Conservation (phyloP, 2,329 filamentous ascomycete species). For the Fusarium sp. region DNA sequence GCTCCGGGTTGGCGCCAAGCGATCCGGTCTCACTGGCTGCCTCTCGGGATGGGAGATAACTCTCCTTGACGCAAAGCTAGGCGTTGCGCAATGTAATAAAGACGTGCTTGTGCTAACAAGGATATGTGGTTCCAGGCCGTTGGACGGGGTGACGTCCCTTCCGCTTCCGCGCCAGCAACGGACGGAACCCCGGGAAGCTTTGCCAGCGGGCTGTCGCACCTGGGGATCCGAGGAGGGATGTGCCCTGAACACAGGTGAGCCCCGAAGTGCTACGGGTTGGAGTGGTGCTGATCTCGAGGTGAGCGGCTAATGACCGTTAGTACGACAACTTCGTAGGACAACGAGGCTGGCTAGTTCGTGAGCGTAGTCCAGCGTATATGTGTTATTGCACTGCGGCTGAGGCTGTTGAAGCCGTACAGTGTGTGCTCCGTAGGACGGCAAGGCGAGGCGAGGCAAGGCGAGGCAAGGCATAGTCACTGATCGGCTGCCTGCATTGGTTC, state of each 20-base stretch:
- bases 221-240: conserved; percentile 6
- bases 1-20: background rate
- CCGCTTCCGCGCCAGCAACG: conserved; percentile 8
- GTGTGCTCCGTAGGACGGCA: background rate
- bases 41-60: background rate
- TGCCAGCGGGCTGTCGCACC: conserved; percentile 1
- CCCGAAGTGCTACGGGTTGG: background rate
- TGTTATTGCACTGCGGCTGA: background rate
- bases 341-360: background rate
- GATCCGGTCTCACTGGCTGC: background rate
- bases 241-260: background rate
- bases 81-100: conserved; percentile 4
- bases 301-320: background rate
- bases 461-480: background rate
- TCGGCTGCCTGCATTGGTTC: conserved; percentile 6
- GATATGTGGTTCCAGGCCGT: conserved; percentile 2
- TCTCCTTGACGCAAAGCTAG: background rate
- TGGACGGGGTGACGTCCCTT: conserved; percentile 9
- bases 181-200: background rate
- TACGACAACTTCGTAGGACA: background rate
- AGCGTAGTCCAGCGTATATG: background rate
- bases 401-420: background rate
- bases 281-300: background rate
- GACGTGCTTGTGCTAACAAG: background rate
- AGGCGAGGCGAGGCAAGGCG: background rate